These are phyloP conservation scores for Beta vulgaris DNA, from an alignment of 148 eudicot genomes.

Conservation along the genomic window DNA sequence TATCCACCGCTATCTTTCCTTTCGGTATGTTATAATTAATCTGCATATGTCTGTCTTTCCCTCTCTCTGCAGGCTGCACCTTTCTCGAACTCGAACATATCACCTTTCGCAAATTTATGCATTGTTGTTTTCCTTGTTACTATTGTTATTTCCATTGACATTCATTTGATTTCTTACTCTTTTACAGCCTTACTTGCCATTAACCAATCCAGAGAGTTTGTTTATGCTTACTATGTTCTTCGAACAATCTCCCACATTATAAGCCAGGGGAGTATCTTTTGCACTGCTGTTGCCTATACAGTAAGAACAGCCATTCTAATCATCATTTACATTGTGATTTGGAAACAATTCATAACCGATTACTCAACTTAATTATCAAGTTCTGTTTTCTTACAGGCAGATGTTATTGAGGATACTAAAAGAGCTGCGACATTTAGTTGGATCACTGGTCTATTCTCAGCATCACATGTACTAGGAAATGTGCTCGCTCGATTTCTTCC, in stretches of 20 bases:
- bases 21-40: constrained; percentile 52
- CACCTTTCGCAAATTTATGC: too few species aligned
- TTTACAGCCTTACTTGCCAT: constrained; percentile 72
- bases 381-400: constrained; percentile 50
- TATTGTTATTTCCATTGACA: not conserved
- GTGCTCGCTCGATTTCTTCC: constrained; percentile 82
- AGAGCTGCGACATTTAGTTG: constrained; percentile 83
- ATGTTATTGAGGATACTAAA: constrained; percentile 58
- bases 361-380: not conserved
- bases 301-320: constrained; percentile 42
- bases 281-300: constrained; percentile 87
- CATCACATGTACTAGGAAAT: constrained; percentile 79
- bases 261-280: constrained; percentile 92
- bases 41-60: too few species aligned
- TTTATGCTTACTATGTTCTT: constrained; percentile 69
- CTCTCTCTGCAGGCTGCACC: too few species aligned
- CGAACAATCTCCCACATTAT: constrained; percentile 72
- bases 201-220: constrained; percentile 54
- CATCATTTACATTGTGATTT: not conserved
- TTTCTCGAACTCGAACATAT: too few species aligned
- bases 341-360: not conserved
- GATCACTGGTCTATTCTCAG: constrained; percentile 83
- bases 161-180: constrained; percentile 9
- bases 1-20: constrained; percentile 76
- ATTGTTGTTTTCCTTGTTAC: too few species aligned